phyloP scores from a whole-genome alignment of 2,329 filamentous ascomycete genomes.

The Colletotrichum sp. region DNA sequence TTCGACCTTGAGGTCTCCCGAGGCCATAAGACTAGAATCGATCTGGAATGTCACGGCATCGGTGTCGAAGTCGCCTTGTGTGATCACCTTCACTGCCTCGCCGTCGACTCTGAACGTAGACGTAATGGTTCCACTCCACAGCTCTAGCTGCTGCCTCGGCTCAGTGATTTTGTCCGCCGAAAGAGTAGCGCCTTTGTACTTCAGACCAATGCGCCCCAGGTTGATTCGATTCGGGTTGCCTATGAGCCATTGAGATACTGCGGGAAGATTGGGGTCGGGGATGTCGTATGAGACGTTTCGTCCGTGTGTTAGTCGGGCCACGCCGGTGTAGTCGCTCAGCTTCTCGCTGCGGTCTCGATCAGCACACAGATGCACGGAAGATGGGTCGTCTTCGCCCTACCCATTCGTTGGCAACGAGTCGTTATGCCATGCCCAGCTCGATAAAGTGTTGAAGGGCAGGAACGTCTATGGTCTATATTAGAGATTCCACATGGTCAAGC shows the following conservation, averaged over 20 bases:
- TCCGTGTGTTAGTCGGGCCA: conserved; percentile 37
- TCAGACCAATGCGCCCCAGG: conserved; percentile 45
- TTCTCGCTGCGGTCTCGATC: conserved; percentile 24
- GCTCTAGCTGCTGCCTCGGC: conserved; percentile 37
- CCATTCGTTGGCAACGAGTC: conserved; percentile 42
- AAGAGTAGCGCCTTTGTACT: conserved; percentile 35
- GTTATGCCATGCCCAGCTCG: conserved; percentile 56
- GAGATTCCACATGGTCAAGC: rapidly evolving
- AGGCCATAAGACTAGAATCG: conserved; percentile 11
- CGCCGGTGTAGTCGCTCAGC: conserved; percentile 35
- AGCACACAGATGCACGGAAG: rapidly evolving
- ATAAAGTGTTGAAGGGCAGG: conserved; percentile 48
- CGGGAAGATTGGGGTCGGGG: conserved; percentile 37
- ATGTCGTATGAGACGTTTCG: conserved; percentile 43
- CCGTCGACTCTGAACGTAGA: conserved; percentile 39
- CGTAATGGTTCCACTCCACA: conserved; percentile 43
- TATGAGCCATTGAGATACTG: conserved; percentile 56
- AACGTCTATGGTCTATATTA: conserved; percentile 33
- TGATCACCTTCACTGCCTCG: conserved; percentile 36
- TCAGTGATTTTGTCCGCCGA: conserved; percentile 30
- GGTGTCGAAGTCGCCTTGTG: conserved; percentile 40
- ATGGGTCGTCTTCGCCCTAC: neutral
- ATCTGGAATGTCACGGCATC: conserved; percentile 42
- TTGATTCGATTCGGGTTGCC: conserved; percentile 52
- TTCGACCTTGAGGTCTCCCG: conserved; percentile 33